Conservation (phyloP, 805 yeast species). For the Lachancea fermentati region DNA sequence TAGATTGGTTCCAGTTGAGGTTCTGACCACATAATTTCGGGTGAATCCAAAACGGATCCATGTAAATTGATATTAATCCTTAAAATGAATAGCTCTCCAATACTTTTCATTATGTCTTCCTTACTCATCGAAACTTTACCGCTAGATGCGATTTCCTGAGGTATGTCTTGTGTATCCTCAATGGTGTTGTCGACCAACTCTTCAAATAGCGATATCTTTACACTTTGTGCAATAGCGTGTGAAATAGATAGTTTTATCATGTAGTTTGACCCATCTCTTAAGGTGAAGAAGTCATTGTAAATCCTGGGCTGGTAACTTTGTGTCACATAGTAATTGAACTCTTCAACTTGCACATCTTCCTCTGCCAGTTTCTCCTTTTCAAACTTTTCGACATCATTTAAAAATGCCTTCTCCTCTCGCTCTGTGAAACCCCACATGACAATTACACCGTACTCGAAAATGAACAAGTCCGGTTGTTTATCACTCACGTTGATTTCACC, state of each 20-base stretch:
- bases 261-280: slow-evolving; percentile 82
- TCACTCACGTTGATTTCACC: slow-evolving; percentile 88
- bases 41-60: slow-evolving; percentile 89
- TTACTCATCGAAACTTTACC: slow-evolving; percentile 95
- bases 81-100: slow-evolving; percentile 90
- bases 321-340: slow-evolving; percentile 91
- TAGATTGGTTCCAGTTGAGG: slow-evolving; percentile 97
- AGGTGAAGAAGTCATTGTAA: slow-evolving; percentile 90
- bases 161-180: slow-evolving; percentile 95
- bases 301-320: slow-evolving; percentile 91
- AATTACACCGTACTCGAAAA: slow-evolving; percentile 95
- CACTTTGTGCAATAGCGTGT: slow-evolving; percentile 94
- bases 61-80: slow-evolving; percentile 76
- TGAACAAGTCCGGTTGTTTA: slow-evolving; percentile 68
- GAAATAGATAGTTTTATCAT: slow-evolving; percentile 90
- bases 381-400: slow-evolving; percentile 81
- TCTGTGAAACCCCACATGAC: slow-evolving; percentile 93
- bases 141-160: slow-evolving; percentile 88
- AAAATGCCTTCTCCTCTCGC: slow-evolving; percentile 74
- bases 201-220: slow-evolving; percentile 90
- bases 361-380: slow-evolving; percentile 86
- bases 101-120: slow-evolving; percentile 93
- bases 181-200: slow-evolving; percentile 95
- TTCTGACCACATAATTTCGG: slow-evolving; percentile 98
- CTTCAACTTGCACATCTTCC: slow-evolving; percentile 89